Evolutionary conservation across 2,329 filamentous ascomycete genomes (phyloP), one percentile per base, ranked within the genome.

Genomic region (Sporothrix euskadiensis): DNA sequence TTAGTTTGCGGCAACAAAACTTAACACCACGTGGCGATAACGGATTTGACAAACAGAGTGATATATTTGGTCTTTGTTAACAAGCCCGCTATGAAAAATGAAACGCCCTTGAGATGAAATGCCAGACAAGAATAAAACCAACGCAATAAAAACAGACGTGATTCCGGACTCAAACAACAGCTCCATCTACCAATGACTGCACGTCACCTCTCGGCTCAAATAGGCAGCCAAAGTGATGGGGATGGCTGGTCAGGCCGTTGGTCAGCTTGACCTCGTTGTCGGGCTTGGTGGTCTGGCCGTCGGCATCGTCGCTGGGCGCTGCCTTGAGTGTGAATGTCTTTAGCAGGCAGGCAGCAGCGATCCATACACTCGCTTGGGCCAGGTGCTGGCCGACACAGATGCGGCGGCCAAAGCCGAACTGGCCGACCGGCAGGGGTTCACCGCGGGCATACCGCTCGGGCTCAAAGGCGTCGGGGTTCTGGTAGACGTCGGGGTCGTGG

Each of bases 381-480:
- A 84, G 80, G 26, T 83, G 81, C 1, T 82, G 75, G 4, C 83
- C 83, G 68, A 83, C 83, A 54, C 84, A 85, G 0, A 86, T 83
- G 3, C 87, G 81, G 1, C 86, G 82, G 0, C 87, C 87, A 76
- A 86, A 88, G 1, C 87, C 88, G 76, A 89, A 88, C 26, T 83
- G 81, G 74, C 83, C 76, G 5, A 77, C 57, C 0, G 80, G 82
- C 49, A 84, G 75, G 0, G 83, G 83, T 71, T 83, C 83, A 66
- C 78, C 79, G 76, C 81, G 83, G 1, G 83, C 73, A 81, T 82
- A 84, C 0, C 83, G 80, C 0, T 78, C 80, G 0, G 83, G 83
- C 75, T 83, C 82, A 75, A 84, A 84, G 0, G 73, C 72, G 30
- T 84, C 81, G 0, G 80, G 77, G 71, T 84, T 80, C 0, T 80